Conservation (phyloP, 2,329 filamentous ascomycete species). For the Aspergillus sp. region DNA sequence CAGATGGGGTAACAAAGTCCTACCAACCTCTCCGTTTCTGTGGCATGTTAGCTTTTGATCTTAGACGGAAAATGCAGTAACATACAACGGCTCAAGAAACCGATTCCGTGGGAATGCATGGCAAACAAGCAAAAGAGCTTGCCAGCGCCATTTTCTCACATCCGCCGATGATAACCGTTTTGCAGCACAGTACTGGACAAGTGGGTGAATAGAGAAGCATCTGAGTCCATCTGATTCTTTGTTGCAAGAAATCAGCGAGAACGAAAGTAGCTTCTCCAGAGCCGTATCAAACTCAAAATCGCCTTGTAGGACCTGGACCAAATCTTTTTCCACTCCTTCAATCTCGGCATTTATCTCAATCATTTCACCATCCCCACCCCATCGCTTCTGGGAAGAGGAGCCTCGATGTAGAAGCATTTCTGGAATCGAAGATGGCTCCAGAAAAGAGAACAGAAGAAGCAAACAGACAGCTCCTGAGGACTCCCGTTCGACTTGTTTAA, state of each 20-base stretch:
- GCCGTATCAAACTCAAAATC: constrained; percentile 16
- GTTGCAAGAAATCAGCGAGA: constrained; percentile 17
- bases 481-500: neutral
- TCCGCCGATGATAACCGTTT: constrained; percentile 4
- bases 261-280: constrained; percentile 15
- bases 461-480: no score
- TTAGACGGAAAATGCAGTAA: neutral
- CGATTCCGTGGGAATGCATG: constrained; percentile 5
- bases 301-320: constrained; percentile 11
- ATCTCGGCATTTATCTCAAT: constrained; percentile 8
- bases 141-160: constrained; percentile 3
- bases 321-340: constrained; percentile 12
- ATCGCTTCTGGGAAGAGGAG: neutral
- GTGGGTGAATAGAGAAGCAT: constrained; percentile 18
- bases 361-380: constrained; percentile 14
- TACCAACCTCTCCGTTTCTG: constrained; percentile 2
- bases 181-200: constrained; percentile 9
- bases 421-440: no score
- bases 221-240: constrained; percentile 5
- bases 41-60: neutral
- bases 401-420: no score
- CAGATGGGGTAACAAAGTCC: constrained; percentile 1
- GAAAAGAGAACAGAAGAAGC: no score
- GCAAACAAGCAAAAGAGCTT: constrained; percentile 1
- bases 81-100: constrained; percentile 1